phyloP scores from a whole-genome alignment of 2,329 filamentous ascomycete genomes.

The Setomelanomma holmii region DNA sequence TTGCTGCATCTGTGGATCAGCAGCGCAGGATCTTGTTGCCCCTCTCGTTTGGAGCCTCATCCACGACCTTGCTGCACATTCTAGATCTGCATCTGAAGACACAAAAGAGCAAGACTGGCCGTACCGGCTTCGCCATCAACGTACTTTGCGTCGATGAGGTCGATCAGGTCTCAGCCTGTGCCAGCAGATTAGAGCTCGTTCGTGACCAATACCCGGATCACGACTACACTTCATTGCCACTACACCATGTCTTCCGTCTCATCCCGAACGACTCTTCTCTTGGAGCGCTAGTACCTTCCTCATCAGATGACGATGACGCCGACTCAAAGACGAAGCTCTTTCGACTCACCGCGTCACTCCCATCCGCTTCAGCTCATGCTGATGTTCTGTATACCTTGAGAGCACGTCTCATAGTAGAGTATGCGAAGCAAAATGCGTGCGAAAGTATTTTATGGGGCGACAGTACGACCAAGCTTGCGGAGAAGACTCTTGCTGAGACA shows the following conservation, averaged over 20 bases:
- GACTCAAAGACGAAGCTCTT: conserved; percentile 43
- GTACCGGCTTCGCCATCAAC: conserved; percentile 71
- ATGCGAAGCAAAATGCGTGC: conserved; percentile 61
- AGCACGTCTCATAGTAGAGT: conserved; percentile 70
- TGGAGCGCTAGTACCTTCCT: conserved; percentile 21
- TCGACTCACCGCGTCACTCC: conserved; percentile 67
- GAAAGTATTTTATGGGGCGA: conserved; percentile 81
- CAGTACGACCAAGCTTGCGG: conserved; percentile 86
- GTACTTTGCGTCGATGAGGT: conserved; percentile 58
- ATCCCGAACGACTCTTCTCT: conserved; percentile 30
- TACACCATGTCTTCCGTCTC: conserved; percentile 63
- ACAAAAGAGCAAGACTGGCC: conserved; percentile 69
- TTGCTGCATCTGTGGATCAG: conserved; percentile 50
- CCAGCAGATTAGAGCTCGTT: conserved; percentile 45
- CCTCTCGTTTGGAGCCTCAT: conserved; percentile 83
- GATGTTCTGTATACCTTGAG: conserved; percentile 77
- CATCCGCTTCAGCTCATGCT: conserved; percentile 75
- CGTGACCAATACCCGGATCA: conserved; percentile 70
- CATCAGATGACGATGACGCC: not conserved
- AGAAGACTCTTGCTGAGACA: conserved; percentile 83
- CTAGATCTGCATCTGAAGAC: conserved; percentile 72
- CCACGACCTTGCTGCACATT: conserved; percentile 76
- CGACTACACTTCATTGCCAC: conserved; percentile 66
- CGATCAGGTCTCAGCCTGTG: conserved; percentile 10
- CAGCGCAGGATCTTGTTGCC: conserved; percentile 73